Base-by-base conservation (phyloP, 2,329 filamentous ascomycete species). In the Xylaria sp. region DNA sequence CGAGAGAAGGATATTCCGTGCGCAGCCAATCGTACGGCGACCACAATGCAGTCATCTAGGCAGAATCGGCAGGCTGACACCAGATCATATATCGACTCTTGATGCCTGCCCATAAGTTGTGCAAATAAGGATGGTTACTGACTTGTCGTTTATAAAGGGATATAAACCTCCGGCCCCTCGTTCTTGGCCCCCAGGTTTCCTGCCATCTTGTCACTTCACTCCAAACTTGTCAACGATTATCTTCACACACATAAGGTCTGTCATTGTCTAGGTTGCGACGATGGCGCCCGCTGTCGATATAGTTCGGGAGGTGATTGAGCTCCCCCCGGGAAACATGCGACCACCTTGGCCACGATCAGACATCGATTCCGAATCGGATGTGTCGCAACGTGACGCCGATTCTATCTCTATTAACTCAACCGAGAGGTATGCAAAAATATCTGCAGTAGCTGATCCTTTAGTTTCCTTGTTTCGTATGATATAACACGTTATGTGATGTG, bases 31-130 rank as follows among this genome's bases (percentile, higher is more conserved):
- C 54, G 63, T 42, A 62, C 6, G 7, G 36, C 42, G 46, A 44
- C 11, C 33, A 26, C 40, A 42, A 66, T 70, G 58, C 53, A 26
- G 58, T 59, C 57, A 63, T 66, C 61, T 31, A 68, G 62, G 68
- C 66, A 60, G 62, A 68, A 44, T 44, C 51, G 54, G 53, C n/a
- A 54, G 61, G 65, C 65, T 40, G 56, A 59, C 44, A 63, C 40
- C 33, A 20, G 60, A 48, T 31, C 42, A 44, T 28, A 13, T 53
- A 53, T 23, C 23, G 3, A 15, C 15, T 36, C 31, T 40, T 53
- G 51, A 59, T 64, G 65, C 44, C 23, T 54, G 46, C 33, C 26
- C 2, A 51, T 20, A 9, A 42, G 33, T 42, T 56, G 28, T 46
- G 23, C 15, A 6, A 11, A 26, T 26, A n/a, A 20, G 38, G 20